phyloP scores from a whole-genome alignment of 2,329 filamentous ascomycete genomes.

The Pestalotiopsis sp. region DNA sequence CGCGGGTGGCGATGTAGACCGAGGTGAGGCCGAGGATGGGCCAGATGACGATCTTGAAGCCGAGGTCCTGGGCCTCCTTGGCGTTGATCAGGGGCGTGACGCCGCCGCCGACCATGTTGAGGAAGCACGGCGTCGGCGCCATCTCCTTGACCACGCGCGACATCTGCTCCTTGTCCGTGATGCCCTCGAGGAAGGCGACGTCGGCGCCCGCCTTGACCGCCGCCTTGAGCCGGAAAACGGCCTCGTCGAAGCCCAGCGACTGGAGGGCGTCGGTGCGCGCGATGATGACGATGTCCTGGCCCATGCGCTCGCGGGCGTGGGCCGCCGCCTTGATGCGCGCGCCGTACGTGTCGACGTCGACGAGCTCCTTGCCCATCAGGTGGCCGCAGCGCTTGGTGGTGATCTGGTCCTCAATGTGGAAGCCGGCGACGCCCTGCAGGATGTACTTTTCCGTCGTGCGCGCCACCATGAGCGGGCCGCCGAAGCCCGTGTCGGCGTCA shows the following conservation, averaged over 20 bases:
- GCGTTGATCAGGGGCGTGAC: constrained; percentile 33
- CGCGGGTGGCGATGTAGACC: constrained; percentile 32
- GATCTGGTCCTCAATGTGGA: constrained; percentile 38
- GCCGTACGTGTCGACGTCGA: constrained; percentile 28
- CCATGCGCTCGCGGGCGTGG: constrained; percentile 37
- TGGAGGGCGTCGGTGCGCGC: constrained; percentile 59
- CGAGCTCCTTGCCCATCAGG: constrained; percentile 35
- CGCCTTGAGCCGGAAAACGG: constrained; percentile 44
- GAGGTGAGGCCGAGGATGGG: constrained; percentile 33
- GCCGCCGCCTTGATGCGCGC: constrained; percentile 33
- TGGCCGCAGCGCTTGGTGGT: constrained; percentile 40
- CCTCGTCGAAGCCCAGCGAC: constrained; percentile 53
- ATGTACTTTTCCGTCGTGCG: constrained; percentile 42
- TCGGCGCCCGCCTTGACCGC: constrained; percentile 55
- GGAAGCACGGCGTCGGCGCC: constrained; percentile 31
- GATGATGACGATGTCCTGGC: constrained; percentile 58
- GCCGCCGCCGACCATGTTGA: constrained; percentile 36
- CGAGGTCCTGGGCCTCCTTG: constrained; percentile 28
- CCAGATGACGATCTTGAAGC: constrained; percentile 35
- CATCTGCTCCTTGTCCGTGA: constrained; percentile 47
- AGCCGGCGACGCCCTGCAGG: constrained; percentile 29
- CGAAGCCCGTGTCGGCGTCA: constrained; percentile 62
- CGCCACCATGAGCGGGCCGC: constrained; percentile 53
- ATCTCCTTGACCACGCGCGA: constrained; percentile 38
- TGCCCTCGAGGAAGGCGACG: constrained; percentile 55